A percentile compares a stretch with the other conserved stretches of the same genome.
phyloP scores from a whole-genome alignment of 2,329 filamentous ascomycete genomes.

The Neurospora crassa region DNA sequence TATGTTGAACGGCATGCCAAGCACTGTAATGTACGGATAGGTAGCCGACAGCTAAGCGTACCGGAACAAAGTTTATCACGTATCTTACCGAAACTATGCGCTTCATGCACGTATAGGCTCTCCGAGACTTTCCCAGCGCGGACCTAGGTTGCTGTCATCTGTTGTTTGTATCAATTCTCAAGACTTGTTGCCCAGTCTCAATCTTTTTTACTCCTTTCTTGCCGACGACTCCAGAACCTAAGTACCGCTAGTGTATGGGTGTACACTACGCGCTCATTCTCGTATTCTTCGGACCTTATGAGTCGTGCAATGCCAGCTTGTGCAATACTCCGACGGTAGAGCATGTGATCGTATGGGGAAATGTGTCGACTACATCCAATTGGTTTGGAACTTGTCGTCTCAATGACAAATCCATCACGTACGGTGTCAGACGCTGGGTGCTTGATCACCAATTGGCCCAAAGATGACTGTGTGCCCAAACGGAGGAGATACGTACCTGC shows the following conservation, averaged over 20 bases:
- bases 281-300: neutral
- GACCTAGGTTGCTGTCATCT: too few relatives aligned
- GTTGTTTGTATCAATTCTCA: neutral
- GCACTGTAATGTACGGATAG: neutral
- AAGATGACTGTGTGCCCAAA: neutral
- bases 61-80: neutral
- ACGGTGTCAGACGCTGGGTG: neutral
- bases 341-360: neutral
- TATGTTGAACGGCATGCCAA: neutral
- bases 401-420: neutral
- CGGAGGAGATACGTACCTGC: neutral
- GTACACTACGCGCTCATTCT: neutral
- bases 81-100: neutral
- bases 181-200: neutral
- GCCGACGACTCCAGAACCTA: neutral
- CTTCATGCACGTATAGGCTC: neutral
- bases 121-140: too few relatives aligned
- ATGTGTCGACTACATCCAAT: neutral
- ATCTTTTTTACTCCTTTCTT: neutral
- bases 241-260: neutral
- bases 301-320: neutral
- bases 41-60: neutral
- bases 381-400: neutral
- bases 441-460: neutral
- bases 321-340: neutral